Evolutionary conservation across 345 rosid species (phyloP), one percentile per base, ranked within the genome.

Genomic region (Luvunga scandens): DNA sequence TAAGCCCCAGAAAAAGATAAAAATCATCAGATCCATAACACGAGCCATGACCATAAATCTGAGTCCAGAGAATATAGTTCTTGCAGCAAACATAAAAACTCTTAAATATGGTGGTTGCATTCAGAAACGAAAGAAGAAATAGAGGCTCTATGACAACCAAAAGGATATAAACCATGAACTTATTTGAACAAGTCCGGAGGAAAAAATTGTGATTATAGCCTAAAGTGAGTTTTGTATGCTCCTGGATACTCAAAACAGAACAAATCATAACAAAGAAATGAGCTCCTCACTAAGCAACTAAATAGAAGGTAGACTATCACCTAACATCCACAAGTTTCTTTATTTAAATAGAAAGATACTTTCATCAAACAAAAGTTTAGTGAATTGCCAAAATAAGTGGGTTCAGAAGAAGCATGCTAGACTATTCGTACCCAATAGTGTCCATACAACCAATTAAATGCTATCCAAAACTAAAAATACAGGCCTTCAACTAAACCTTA

Each of bases 11-110:
- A 36, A 14, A 68, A 24, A 36, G 53, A 73, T 59, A 66, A 42
- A 71, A 25, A 25, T 77, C 78, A 71, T 72, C 50, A 80, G 53
- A 80, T 19, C 22, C 69, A 48, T 10, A 82, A 64, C 6, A 66
- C 63, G 7, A 74, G 24, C 21, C 48, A 19, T 39, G 30, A 22
- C 30, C 33, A 34, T n/a, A 76, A 48, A 27, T 39, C 39, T 21
- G 22, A 65, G 55, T 50, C 16, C 24, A 71, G 24, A 62, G 36
- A 27, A 55, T 45, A 68, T 10, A 19, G 1, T 7, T 18, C 42
- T 45, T 21, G 56, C 59, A 73, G n/a, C n/a, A 7, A 75, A 18
- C 30, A 60, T n/a, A 4, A 73, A 60, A 22, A 4, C 60, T 0
- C 25, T 67, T 67, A 28, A n/a, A 45, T 25, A 53, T 2, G 33